Evolutionary conservation across 352 stramenopile genomes (phyloP), one percentile per base, ranked within the genome.

Genomic region (Globisporangium iwayamae): DNA sequence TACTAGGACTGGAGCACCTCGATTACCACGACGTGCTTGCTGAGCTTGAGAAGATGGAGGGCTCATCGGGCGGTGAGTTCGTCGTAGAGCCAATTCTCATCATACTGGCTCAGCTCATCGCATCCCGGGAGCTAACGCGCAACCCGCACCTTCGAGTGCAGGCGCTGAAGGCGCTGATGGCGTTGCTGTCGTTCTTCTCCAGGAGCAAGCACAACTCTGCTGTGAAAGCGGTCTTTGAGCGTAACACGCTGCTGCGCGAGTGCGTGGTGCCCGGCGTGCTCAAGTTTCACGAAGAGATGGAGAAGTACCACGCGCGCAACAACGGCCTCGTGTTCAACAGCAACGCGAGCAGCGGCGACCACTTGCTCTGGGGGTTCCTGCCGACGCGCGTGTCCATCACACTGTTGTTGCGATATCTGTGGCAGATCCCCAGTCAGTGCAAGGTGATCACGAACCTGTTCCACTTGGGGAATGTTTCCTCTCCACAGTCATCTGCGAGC

Each of bases 201-300:
- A 84, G 89, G 52, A 78, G 70, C 34, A 77, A 79, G 20, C 69
- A 69, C 30, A 75, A 77, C 62, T 32, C 62, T 3, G 50, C 71
- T 1, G 56, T 84, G 36, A 70, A 79, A 8, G 30, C 61, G 1
- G 71, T 87, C 2, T 83, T 93, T 43, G 64, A 78, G 20, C 60
- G 57, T 1, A 76, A 77, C n/a, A 18, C 62, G 22, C 48, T 90
- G 3, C 68, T 93, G 9, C 74, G 69, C 1, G 43, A 66, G 11
- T 81, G 46, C 28, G 51, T 82, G 16, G 73, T 87, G 39, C 63
- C 60, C 43, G 75, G 76, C 5, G 64, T 93, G 7, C 59, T 93
- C 7, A 74, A 79, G 20, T 93, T 91, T 60, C 81, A 93, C 63
- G 70, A 75, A 16, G 80, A 93, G 46, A 86, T 93, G 80, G 84